A percentile compares a stretch with the other conserved stretches of the same genome.
These are phyloP conservation scores for Kodamaea fungicola DNA, from an alignment of 1,139 yeast species.

Conservation along the genomic window DNA sequence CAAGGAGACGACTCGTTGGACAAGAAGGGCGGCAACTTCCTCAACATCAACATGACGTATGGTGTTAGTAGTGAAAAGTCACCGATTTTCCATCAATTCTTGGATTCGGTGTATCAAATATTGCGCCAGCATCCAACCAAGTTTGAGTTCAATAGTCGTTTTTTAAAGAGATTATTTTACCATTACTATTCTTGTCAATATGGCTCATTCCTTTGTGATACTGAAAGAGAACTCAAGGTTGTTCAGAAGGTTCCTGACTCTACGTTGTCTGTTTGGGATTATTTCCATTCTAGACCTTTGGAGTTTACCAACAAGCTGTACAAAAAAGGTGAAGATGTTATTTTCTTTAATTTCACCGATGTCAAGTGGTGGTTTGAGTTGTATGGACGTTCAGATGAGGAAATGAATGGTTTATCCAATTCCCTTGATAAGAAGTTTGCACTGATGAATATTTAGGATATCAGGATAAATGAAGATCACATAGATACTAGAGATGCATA, in stretches of 20 bases:
- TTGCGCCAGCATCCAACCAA: conserved; percentile 63
- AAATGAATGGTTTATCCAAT: conserved; percentile 65
- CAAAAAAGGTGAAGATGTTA: conserved; percentile 40
- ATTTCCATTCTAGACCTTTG: conserved; percentile 70
- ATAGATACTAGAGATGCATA: too few relatives aligned
- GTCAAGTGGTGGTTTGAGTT: conserved; percentile 87
- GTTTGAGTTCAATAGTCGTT: conserved; percentile 88
- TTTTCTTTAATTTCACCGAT: conserved; percentile 64
- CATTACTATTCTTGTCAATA: conserved; percentile 93
- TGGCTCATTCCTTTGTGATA: conserved; percentile 81
- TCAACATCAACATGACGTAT: conserved; percentile 23
- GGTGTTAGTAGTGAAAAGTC: conserved; percentile 53
- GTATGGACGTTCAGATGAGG: conserved; percentile 73
- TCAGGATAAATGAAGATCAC: neutral
- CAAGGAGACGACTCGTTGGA: conserved; percentile 16
- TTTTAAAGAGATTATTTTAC: conserved; percentile 75
- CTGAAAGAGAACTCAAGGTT: conserved; percentile 55
- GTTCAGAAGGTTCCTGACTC: conserved; percentile 33
- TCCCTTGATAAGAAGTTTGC: conserved; percentile 44
- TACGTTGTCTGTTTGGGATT: conserved; percentile 91
- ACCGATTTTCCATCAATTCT: conserved; percentile 90
- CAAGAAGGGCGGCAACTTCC: conserved; percentile 12
- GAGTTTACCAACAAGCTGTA: conserved; percentile 65
- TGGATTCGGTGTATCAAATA: conserved; percentile 85
- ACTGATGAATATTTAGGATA: conserved; percentile 26